phyloP scores from a whole-genome alignment of 768 basidiomycete genomes.

The Podaxis sp. region DNA sequence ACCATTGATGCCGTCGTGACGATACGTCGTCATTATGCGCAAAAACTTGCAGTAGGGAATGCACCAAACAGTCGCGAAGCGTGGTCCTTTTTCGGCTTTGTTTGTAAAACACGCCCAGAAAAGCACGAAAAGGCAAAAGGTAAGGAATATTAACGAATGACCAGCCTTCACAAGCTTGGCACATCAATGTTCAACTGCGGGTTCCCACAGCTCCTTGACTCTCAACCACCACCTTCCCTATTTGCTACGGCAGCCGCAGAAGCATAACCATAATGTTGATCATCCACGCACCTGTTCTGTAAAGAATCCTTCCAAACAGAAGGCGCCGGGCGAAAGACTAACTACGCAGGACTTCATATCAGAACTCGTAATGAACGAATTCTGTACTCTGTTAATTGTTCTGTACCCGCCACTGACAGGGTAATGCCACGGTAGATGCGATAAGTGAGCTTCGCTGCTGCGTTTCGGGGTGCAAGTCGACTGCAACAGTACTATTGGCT shows the following conservation, averaged over 20 bases:
- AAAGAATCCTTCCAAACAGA: not conserved
- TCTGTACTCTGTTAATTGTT: not conserved
- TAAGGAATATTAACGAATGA: not conserved
- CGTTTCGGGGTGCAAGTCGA: not conserved
- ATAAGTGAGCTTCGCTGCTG: not conserved
- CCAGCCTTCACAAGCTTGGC: not conserved
- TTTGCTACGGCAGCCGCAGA: not conserved
- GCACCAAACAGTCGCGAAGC: not conserved
- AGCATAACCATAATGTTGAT: not conserved
- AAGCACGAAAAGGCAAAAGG: not conserved
- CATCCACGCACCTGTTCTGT: not conserved
- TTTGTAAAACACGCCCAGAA: not conserved
- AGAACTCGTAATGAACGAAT: not conserved
- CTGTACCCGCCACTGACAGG: not conserved
- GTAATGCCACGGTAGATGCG: not conserved
- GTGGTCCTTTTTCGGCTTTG: not conserved
- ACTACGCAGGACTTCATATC: not conserved
- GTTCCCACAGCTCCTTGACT: not conserved
- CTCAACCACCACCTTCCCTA: not conserved
- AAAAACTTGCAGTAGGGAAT: not conserved
- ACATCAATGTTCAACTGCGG: not conserved
- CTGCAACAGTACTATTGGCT: not conserved
- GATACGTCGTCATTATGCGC: not conserved
- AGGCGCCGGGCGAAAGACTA: not conserved
- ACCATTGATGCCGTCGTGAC: not conserved